These are phyloP conservation scores for Colletotrichum higginsianum DNA, from an alignment of 2,329 filamentous ascomycete genomes.

Conservation along the genomic window DNA sequence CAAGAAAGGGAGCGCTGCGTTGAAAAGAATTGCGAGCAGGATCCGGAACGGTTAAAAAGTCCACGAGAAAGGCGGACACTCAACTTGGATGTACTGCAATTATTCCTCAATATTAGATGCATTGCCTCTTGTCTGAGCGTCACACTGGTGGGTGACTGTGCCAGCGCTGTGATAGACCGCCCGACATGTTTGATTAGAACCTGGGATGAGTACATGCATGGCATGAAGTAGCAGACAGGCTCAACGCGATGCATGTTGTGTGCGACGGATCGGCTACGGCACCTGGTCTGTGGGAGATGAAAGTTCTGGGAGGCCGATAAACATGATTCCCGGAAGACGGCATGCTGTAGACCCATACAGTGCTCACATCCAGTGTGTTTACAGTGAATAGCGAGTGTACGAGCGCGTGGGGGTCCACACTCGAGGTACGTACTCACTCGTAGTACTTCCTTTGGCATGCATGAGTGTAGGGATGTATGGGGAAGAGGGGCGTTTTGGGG, in stretches of 20 bases:
- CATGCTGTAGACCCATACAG: not conserved
- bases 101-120: not conserved
- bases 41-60: not conserved
- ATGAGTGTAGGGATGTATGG: slow-evolving; percentile 9
- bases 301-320: not conserved
- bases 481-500: slow-evolving; percentile 29
- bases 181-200: too few species aligned
- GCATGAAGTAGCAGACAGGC: too few species aligned
- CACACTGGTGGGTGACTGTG: too few species aligned
- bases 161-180: too few species aligned
- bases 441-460: too few species aligned
- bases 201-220: too few species aligned
- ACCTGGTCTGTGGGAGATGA: not conserved
- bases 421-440: too few species aligned
- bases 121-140: too few species aligned
- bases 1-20: slow-evolving; percentile 1
- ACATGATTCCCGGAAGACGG: not conserved
- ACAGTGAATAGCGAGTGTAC: not conserved
- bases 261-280: too few species aligned
- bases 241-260: too few species aligned
- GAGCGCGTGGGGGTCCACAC: not conserved
- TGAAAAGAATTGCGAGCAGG: slow-evolving; percentile 14
- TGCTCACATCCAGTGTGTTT: not conserved
- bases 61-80: not conserved
- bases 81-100: not conserved